These are phyloP conservation scores for Chalara sp. DNA, from an alignment of 2,329 filamentous ascomycete genomes.

Conservation along the genomic window DNA sequence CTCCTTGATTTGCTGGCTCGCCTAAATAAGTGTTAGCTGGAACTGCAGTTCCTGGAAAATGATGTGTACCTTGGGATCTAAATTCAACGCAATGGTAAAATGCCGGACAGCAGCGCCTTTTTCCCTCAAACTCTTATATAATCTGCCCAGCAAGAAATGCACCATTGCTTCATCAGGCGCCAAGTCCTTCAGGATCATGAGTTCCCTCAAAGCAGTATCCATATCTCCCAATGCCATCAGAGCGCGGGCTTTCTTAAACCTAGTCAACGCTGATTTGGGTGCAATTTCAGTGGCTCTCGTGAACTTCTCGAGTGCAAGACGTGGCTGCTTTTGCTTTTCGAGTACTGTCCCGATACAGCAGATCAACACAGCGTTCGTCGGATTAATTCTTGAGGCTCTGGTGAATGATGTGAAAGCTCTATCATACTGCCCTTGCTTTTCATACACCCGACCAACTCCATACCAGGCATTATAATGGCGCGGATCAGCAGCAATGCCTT, in stretches of 20 bases:
- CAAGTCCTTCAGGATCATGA: conserved; percentile 82
- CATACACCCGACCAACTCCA: conserved; percentile 74
- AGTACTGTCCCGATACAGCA: conserved; percentile 88
- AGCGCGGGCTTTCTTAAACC: conserved; percentile 88
- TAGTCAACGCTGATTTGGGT: conserved; percentile 72
- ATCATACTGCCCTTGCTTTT: conserved; percentile 84
- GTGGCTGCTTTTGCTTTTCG: conserved; percentile 79
- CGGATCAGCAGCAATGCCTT: conserved; percentile 76
- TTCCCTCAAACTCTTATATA: conserved; percentile 67
- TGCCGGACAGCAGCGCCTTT: conserved; percentile 80
- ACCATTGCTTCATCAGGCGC: conserved; percentile 94
- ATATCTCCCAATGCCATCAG: conserved; percentile 69
- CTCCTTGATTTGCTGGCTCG: conserved; percentile 90
- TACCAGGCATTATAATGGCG: conserved; percentile 99
- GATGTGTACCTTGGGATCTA: conserved; percentile 80
- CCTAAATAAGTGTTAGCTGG: conserved; percentile 43
- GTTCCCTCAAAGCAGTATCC: conserved; percentile 69
- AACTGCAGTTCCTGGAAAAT: conserved; percentile 3
- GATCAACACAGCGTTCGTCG: conserved; percentile 85
- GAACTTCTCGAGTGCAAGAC: conserved; percentile 74
- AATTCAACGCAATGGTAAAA: conserved; percentile 88
- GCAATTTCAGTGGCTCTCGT: conserved; percentile 75
- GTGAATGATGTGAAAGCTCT: conserved; percentile 90
- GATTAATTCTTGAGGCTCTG: conserved; percentile 82
- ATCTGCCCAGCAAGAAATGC: conserved; percentile 85